phyloP scores from a whole-genome alignment of 2,329 filamentous ascomycete genomes.

The Thyridium curvatum region DNA sequence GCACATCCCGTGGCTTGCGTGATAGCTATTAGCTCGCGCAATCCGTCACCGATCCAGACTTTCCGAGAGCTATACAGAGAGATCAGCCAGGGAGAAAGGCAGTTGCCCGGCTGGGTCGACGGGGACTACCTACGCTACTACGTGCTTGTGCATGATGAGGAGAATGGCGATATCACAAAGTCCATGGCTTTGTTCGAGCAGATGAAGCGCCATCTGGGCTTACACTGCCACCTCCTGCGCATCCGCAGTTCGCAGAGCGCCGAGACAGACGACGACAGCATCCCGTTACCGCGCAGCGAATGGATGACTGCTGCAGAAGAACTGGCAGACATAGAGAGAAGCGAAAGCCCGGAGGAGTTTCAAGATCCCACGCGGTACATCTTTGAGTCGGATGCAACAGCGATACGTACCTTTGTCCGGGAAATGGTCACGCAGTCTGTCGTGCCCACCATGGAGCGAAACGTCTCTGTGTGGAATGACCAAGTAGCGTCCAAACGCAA shows the following conservation, averaged over 20 bases:
- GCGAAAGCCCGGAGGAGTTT: slow-evolving; percentile 57
- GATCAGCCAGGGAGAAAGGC: slow-evolving; percentile 70
- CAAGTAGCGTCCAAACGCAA: slow-evolving; percentile 86
- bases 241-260: slow-evolving; percentile 80
- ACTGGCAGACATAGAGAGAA: slow-evolving; percentile 63
- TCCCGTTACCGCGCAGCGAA: slow-evolving; percentile 72
- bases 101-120: slow-evolving; percentile 79
- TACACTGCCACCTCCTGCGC: slow-evolving; percentile 89
- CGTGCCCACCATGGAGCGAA: slow-evolving; percentile 92
- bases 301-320: slow-evolving; percentile 90
- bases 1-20: slow-evolving; percentile 90
- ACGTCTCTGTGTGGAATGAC: slow-evolving; percentile 90
- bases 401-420: slow-evolving; percentile 81
- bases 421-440: slow-evolving; percentile 96
- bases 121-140: slow-evolving; percentile 94
- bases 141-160: slow-evolving; percentile 92
- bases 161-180: slow-evolving; percentile 84
- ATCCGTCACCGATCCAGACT: slow-evolving; percentile 76
- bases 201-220: slow-evolving; percentile 97
- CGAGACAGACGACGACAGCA: slow-evolving; percentile 85
- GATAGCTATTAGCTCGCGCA: slow-evolving; percentile 90
- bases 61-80: slow-evolving; percentile 77
- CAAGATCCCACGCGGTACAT: slow-evolving; percentile 71
- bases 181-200: slow-evolving; percentile 91
- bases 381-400: slow-evolving; percentile 86